Conservation (phyloP, 495 filamentous ascomycete genomes). For the Tuber microsphaerosporum region DNA sequence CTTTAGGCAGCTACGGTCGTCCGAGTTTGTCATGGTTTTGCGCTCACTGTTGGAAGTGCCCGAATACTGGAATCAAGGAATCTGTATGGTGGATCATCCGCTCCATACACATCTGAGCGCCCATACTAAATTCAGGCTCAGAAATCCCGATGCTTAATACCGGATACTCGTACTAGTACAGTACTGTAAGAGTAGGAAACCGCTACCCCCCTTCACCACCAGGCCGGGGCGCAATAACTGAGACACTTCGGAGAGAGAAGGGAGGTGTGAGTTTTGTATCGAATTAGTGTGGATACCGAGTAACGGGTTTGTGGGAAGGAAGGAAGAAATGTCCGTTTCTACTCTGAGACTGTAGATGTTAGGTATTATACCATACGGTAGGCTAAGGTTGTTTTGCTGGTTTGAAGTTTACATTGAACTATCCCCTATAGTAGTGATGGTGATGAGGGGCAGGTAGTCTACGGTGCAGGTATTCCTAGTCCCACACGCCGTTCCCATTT, state of each 20-base stretch:
- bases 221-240: background rate
- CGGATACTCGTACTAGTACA: background rate
- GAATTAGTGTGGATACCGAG: constrained; percentile 18
- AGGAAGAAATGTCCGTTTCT: constrained; percentile 15
- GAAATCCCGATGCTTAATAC: background rate
- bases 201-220: background rate
- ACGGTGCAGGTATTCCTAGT: background rate
- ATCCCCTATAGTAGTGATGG: background rate
- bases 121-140: background rate
- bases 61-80: background rate
- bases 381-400: background rate
- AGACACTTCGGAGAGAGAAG: background rate
- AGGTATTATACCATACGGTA: background rate
- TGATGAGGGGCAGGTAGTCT: background rate
- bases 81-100: background rate
- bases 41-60: background rate
- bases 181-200: background rate
- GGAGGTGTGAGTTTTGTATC: background rate
- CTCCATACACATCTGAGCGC: background rate
- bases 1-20: background rate
- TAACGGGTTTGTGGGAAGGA: constrained; percentile 25
- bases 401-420: background rate
- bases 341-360: constrained; percentile 22
- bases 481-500: background rate
- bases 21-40: background rate